Conservation (phyloP, 208 protist genomes). For the Trypanosoma avium region DNA sequence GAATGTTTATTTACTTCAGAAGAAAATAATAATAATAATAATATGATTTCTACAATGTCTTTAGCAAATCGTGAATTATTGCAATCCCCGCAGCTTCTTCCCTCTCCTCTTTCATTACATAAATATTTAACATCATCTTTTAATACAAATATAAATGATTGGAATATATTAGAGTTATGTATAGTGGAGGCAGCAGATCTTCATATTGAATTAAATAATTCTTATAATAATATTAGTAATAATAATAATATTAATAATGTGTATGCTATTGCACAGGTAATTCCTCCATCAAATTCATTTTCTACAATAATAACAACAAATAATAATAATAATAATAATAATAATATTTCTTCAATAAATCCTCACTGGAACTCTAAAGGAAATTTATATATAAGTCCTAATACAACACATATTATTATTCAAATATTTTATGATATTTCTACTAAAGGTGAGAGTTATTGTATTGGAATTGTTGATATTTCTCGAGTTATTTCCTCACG, state of each 20-base stretch:
- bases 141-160: not conserved
- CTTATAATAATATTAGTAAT: not conserved
- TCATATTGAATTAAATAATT: not conserved
- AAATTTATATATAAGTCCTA: conserved; percentile 5
- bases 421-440: conserved; percentile 3
- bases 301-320: not conserved
- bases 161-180: conserved; percentile 17
- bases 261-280: conserved; percentile 3
- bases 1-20: conserved; percentile 21
- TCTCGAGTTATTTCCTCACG: conserved; percentile 13
- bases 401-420: conserved; percentile 19
- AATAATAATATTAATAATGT: not conserved
- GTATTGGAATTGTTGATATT: conserved; percentile 8
- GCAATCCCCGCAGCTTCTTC: not conserved
- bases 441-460: not conserved
- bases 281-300: not conserved
- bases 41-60: not conserved
- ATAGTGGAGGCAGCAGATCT: conserved; percentile 11
- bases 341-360: not conserved
- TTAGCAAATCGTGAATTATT: conserved; percentile 17
- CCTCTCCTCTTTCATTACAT: not conserved
- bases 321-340: not conserved
- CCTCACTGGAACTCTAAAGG: not conserved
- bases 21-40: not conserved
- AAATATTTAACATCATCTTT: conserved; percentile 11